phyloP scores from a whole-genome alignment of 257 asterid genomes.

The Nicotiana tabacum region DNA sequence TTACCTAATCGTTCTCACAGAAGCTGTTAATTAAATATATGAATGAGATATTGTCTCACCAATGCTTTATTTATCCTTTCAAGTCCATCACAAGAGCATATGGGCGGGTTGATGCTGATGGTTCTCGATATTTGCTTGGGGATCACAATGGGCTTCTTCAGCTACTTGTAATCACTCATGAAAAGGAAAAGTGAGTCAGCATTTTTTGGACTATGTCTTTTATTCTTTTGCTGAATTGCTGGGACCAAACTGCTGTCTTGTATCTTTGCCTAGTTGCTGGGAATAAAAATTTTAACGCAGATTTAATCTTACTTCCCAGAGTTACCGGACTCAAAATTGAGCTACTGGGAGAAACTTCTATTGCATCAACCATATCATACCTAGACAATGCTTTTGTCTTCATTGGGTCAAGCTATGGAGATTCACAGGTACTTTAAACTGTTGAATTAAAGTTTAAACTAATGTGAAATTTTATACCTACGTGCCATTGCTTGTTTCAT shows the following conservation, averaged over 20 bases:
- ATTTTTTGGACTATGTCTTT: conserved; percentile 10
- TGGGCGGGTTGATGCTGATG: conserved; percentile 91
- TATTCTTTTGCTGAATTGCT: conserved; percentile 1
- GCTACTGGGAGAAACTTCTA: conserved; percentile 82
- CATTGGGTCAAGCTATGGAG: conserved; percentile 91
- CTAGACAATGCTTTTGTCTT: conserved; percentile 86
- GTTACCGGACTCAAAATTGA: conserved; percentile 89
- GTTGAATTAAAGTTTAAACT: background rate
- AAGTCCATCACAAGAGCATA: conserved; percentile 79
- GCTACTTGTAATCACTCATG: conserved; percentile 83
- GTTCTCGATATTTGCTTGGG: conserved; percentile 86
- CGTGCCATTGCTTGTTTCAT: background rate
- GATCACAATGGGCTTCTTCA: conserved; percentile 85
- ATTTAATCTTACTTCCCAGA: conserved; percentile 29
- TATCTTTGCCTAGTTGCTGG: conserved; percentile 4
- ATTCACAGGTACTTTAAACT: conserved; percentile 61
- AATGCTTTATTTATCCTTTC: conserved; percentile 20
- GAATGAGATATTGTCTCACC: conserved; percentile 7
- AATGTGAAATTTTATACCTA: background rate
- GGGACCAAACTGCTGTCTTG: background rate
- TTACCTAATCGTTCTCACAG: background rate
- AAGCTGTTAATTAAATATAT: background rate
- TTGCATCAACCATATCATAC: conserved; percentile 86
- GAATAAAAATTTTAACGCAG: conserved; percentile 2
- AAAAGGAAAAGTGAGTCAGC: conserved; percentile 70